Evolutionary conservation across 108 stramenopile species (phyloP).

Genomic region (Skeletonema marinoi): DNA sequence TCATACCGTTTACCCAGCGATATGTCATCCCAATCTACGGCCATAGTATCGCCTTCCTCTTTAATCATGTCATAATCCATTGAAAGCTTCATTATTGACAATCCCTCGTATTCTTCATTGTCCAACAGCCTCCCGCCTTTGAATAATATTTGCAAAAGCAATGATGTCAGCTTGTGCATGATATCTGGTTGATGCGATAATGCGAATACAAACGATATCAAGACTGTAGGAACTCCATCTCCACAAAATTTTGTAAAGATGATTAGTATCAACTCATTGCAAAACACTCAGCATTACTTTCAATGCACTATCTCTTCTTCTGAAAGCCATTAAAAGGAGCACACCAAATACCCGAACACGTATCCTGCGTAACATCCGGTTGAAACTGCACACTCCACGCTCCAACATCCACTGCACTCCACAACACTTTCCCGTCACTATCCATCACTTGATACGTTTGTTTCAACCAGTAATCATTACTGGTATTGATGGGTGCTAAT

Average conservation of each 20-base stretch:
- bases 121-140: not conserved
- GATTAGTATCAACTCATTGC: no score
- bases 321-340: conserved; percentile 85
- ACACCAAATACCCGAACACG: conserved; percentile 89
- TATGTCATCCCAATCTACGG: not conserved
- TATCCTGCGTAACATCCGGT: conserved; percentile 88
- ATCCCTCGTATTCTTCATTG: not conserved
- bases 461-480: conserved; percentile 85
- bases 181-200: no score
- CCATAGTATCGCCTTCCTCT: not conserved
- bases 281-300: no score
- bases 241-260: no score
- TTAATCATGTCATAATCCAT: not conserved
- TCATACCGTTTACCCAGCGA: not conserved
- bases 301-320: conserved; percentile 35
- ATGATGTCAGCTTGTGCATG: not conserved
- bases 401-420: conserved; percentile 73
- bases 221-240: no score
- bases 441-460: conserved; percentile 74
- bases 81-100: not conserved
- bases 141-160: not conserved
- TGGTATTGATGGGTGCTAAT: conserved; percentile 79
- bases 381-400: conserved; percentile 92
- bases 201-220: no score
- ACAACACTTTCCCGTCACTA: conserved; percentile 56